phyloP scores from a whole-genome alignment of 1,284 basidiomycete genomes.

The Farysia itapuensis region DNA sequence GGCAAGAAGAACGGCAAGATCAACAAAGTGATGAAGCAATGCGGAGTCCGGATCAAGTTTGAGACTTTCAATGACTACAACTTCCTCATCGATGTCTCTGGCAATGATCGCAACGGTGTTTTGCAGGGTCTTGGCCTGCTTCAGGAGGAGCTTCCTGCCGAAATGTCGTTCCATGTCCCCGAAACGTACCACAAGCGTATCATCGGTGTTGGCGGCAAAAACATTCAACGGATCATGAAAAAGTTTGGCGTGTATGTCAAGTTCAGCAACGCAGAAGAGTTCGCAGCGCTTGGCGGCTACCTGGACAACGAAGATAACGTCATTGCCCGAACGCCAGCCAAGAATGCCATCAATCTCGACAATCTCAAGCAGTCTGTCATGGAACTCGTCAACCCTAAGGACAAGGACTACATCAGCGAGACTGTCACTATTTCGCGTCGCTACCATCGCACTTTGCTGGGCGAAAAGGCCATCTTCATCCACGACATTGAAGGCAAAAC shows the following conservation, averaged over 20 bases:
- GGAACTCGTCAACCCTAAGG: slow-evolving; percentile 96
- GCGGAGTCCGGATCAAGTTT: slow-evolving; percentile 93
- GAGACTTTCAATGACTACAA: slow-evolving; percentile 99
- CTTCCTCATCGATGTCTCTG: slow-evolving; percentile 83
- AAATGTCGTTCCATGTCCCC: slow-evolving; percentile 97
- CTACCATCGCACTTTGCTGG: slow-evolving; percentile 90
- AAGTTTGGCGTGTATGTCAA: slow-evolving; percentile 99
- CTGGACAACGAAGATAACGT: slow-evolving; percentile 99
- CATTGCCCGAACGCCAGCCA: slow-evolving; percentile 91
- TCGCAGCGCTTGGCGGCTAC: slow-evolving; percentile 89
- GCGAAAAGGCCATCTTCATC: slow-evolving; percentile 95
- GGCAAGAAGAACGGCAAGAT: slow-evolving; percentile 62
- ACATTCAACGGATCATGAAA: slow-evolving; percentile 99
- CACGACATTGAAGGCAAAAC: slow-evolving; percentile 96
- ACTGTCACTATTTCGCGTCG: slow-evolving; percentile 87
- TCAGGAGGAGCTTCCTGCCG: slow-evolving; percentile 96
- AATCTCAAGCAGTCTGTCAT: slow-evolving; percentile 94
- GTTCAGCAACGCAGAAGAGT: slow-evolving; percentile 97
- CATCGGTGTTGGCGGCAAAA: slow-evolving; percentile 96
- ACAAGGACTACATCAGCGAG: slow-evolving; percentile 94
- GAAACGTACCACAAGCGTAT: slow-evolving; percentile 99
- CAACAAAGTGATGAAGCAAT: slow-evolving; percentile 65
- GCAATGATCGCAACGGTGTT: slow-evolving; percentile 66
- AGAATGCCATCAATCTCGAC: slow-evolving; percentile 93
- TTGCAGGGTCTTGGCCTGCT: slow-evolving; percentile 84